A percentile compares a stretch with the other conserved stretches of the same genome.
Conservation (phyloP, 2,329 filamentous ascomycete species). For the Sporothrix euskadiensis region DNA sequence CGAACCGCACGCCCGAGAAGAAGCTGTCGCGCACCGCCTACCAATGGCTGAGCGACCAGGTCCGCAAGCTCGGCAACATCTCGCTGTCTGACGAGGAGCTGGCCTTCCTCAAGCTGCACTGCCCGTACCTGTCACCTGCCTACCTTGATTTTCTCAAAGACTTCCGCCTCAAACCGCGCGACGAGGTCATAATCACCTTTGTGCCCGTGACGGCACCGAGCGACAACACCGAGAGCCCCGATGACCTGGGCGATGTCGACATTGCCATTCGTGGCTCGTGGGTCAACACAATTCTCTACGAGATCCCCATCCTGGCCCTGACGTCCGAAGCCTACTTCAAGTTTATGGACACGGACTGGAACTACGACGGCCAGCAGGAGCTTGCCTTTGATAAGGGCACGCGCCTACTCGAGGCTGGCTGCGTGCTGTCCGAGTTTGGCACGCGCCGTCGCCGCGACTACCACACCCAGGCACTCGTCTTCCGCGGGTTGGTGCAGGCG, state of each 20-base stretch:
- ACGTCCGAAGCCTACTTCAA: constrained; percentile 97
- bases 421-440: constrained; percentile 91
- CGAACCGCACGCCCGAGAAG: constrained; percentile 92
- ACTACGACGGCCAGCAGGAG: constrained; percentile 80
- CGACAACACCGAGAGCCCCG: constrained; percentile 44
- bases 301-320: constrained; percentile 89
- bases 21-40: constrained; percentile 82
- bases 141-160: constrained; percentile 81
- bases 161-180: constrained; percentile 77
- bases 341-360: constrained; percentile 93
- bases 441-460: constrained; percentile 88
- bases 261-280: constrained; percentile 79
- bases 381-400: constrained; percentile 80
- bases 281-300: constrained; percentile 96
- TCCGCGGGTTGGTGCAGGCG: constrained; percentile 80
- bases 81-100: constrained; percentile 77
- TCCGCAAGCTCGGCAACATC: constrained; percentile 81
- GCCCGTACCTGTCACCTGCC: constrained; percentile 72
- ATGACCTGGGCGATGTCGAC: constrained; percentile 69
- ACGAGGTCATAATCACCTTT: constrained; percentile 76
- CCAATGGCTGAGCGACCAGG: constrained; percentile 80
- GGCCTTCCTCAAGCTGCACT: constrained; percentile 73
- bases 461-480: constrained; percentile 89
- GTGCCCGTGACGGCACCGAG: constrained; percentile 51
- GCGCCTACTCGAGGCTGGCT: constrained; percentile 75